phyloP scores from a whole-genome alignment of 2,329 filamentous ascomycete genomes.

The Polytolypa hystricis region DNA sequence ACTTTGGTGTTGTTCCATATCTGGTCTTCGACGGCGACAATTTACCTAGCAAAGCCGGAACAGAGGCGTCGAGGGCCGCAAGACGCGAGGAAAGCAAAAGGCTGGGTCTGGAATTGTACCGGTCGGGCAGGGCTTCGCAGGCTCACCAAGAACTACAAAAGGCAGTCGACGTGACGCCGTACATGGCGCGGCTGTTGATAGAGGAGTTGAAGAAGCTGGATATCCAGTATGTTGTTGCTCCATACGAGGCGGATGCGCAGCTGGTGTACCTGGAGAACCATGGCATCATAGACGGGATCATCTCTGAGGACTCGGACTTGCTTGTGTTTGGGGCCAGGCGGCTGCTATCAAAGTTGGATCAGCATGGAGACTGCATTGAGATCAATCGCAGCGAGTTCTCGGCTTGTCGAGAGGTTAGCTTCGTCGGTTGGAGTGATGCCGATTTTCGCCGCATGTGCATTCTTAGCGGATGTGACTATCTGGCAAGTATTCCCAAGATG shows the following conservation, averaged over 20 bases:
- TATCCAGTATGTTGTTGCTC: constrained; percentile 83
- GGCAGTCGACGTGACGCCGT: constrained; percentile 85
- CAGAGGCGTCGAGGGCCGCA: constrained; percentile 66
- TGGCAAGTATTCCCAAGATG: constrained; percentile 72
- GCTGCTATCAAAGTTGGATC: constrained; percentile 84
- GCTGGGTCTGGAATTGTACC: constrained; percentile 65
- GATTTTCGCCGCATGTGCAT: constrained; percentile 96
- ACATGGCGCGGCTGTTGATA: constrained; percentile 87
- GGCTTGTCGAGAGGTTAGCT: constrained; percentile 72
- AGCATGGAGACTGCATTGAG: constrained; percentile 86
- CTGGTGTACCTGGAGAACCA: constrained; percentile 84
- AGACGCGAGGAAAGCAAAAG: constrained; percentile 66
- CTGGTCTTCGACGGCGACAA: constrained; percentile 94
- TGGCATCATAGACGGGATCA: constrained; percentile 72
- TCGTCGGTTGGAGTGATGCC: constrained; percentile 82
- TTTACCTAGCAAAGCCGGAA: constrained; percentile 82
- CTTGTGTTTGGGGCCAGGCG: constrained; percentile 89
- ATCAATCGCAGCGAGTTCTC: constrained; percentile 84
- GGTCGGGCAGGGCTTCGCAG: constrained; percentile 67
- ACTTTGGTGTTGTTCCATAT: constrained; percentile 90
- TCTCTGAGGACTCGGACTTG: constrained; percentile 94
- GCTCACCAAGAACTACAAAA: constrained; percentile 86
- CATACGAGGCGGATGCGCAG: constrained; percentile 96
- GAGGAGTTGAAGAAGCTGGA: constrained; percentile 74
- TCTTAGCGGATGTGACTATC: constrained; percentile 89